These are phyloP conservation scores for Astragalus membranaceus DNA, from an alignment of 306 rosid genomes.

Conservation along the genomic window DNA sequence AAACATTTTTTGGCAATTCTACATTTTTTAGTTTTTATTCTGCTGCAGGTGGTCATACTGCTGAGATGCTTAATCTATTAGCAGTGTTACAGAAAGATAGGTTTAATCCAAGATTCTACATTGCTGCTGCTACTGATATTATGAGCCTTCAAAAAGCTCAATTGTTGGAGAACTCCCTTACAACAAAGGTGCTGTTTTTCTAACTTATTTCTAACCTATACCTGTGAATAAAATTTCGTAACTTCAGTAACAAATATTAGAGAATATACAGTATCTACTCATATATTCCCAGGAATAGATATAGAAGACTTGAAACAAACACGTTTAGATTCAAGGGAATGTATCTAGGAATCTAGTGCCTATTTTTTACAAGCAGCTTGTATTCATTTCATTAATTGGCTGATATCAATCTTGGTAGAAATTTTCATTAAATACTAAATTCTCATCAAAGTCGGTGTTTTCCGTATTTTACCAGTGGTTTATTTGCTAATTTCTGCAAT, in stretches of 20 bases:
- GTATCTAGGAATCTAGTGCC: not conserved
- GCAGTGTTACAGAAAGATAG: slow-evolving; percentile 54
- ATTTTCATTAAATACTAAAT: not conserved
- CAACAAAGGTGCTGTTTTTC: slow-evolving; percentile 35
- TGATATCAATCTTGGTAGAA: not conserved
- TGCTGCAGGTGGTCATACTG: slow-evolving; percentile 73
- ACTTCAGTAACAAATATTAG: no score
- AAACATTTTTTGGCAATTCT: not conserved
- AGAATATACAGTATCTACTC: no score
- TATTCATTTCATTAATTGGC: not conserved
- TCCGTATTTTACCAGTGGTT: not conserved
- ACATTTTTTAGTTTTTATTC: not conserved
- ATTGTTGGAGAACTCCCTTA: slow-evolving; percentile 40
- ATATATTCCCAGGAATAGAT: no score
- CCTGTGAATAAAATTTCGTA: no score
- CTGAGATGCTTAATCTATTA: slow-evolving; percentile 88
- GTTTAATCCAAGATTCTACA: slow-evolving; percentile 63
- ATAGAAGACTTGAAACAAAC: no score
- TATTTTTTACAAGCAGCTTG: not conserved
- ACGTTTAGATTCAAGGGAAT: no score
- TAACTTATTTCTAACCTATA: not conserved
- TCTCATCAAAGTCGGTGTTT: not conserved
- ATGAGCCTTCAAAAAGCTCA: slow-evolving; percentile 92
- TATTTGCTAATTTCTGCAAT: not conserved
- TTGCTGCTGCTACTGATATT: slow-evolving; percentile 86